Conservation (phyloP, 1,284 basidiomycete genomes). For the Ganoderma boninense region DNA sequence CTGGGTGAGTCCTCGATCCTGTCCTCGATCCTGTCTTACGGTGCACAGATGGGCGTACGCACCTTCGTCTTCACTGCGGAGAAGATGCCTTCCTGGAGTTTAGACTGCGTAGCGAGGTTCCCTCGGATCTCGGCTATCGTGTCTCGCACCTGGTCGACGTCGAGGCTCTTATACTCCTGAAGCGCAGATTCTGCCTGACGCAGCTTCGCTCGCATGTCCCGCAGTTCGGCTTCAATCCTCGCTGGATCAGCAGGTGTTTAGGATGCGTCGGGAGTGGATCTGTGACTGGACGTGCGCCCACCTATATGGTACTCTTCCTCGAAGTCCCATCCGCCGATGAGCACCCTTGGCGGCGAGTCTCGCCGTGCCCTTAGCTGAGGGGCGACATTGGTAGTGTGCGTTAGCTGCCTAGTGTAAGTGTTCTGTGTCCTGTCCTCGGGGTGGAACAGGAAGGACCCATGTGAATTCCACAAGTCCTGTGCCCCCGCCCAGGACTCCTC, state of each 20-base stretch:
- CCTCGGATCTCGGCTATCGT: not conserved
- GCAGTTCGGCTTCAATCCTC: not conserved
- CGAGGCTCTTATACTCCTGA: not conserved
- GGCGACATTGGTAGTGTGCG: not conserved
- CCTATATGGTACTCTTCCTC: not conserved
- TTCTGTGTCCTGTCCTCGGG: not conserved
- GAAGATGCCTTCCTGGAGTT: not conserved
- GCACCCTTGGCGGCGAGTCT: not conserved
- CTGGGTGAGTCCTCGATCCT: not conserved
- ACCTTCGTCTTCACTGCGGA: not conserved
- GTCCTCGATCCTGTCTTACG: not conserved
- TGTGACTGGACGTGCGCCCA: not conserved
- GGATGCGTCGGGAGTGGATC: no score
- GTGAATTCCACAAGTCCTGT: not conserved
- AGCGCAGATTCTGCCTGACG: not conserved
- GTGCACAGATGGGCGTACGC: not conserved
- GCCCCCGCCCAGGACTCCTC: not conserved
- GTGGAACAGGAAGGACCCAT: not conserved
- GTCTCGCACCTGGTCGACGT: not conserved
- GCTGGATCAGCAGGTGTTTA: not conserved
- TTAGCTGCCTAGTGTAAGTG: not conserved
- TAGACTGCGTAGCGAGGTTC: not conserved
- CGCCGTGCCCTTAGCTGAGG: not conserved
- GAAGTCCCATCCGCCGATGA: not conserved
- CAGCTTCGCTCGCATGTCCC: not conserved